phyloP scores from a whole-genome alignment of 129 eudicot genomes.

The Rutidosis leptorrhynchoides region DNA sequence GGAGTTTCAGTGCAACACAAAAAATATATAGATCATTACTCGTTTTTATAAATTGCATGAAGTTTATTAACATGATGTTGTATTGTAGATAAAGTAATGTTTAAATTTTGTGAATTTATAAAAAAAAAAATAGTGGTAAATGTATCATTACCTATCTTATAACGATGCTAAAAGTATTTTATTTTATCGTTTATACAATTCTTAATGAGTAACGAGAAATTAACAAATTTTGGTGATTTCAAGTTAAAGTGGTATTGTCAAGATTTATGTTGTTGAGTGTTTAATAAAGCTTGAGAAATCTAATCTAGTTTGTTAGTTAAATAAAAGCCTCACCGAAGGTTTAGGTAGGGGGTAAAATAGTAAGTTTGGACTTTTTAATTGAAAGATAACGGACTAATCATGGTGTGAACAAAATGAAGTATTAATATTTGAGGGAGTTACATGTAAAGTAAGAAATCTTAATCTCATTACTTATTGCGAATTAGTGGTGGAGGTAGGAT shows the following conservation, averaged over 20 bases:
- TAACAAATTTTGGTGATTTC: too few species aligned
- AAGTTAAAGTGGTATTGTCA: too few species aligned
- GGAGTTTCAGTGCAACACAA: not conserved
- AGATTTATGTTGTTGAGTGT: too few species aligned
- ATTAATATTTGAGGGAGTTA: constrained; percentile 18
- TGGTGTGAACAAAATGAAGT: constrained; percentile 14
- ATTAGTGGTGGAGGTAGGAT: constrained; percentile 9
- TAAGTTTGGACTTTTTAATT: constrained; percentile 2
- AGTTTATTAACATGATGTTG: too few species aligned
- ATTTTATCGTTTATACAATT: not conserved
- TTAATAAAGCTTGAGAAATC: not conserved
- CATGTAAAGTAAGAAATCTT: not conserved
- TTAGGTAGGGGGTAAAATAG: not conserved
- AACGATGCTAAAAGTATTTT: too few species aligned
- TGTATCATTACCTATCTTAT: too few species aligned
- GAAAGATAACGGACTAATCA: constrained; percentile 21
- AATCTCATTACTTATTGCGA: constrained; percentile 10
- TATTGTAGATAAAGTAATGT: too few species aligned
- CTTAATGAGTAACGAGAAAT: too few species aligned
- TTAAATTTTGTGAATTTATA: too few species aligned
- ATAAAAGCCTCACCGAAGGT: not conserved
- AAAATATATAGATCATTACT: not conserved
- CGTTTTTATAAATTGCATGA: not conserved
- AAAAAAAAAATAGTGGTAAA: too few species aligned
- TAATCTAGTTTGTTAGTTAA: not conserved